Conservation (phyloP, 2,329 filamentous ascomycete species). For the Ascochyta lentis region DNA sequence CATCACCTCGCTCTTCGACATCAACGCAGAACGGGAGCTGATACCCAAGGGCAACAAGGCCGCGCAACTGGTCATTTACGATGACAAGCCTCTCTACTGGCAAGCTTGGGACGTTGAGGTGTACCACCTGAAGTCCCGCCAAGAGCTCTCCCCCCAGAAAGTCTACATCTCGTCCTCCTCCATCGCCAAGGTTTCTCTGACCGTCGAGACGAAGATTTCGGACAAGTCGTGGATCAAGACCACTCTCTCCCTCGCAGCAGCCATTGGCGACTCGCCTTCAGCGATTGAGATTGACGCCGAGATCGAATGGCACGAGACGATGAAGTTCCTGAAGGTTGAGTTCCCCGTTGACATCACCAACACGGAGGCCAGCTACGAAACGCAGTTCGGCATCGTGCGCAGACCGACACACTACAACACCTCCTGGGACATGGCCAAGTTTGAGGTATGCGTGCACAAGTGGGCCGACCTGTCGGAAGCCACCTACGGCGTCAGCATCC, state of each 20-base stretch:
- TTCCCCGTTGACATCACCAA: slow-evolving; percentile 93
- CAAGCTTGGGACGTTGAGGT: slow-evolving; percentile 99
- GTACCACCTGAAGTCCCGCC: slow-evolving; percentile 86
- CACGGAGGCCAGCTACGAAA: slow-evolving; percentile 93
- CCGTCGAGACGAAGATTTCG: slow-evolving; percentile 86
- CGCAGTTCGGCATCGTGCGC: slow-evolving; percentile 86
- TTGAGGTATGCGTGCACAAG: slow-evolving; percentile 95
- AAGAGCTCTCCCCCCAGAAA: slow-evolving; percentile 72
- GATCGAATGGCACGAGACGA: slow-evolving; percentile 96
- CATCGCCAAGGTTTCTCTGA: slow-evolving; percentile 78
- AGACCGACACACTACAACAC: slow-evolving; percentile 98
- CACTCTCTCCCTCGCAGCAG: slow-evolving; percentile 78
- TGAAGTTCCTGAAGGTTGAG: slow-evolving; percentile 98
- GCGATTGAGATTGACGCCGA: slow-evolving; percentile 81
- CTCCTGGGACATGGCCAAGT: slow-evolving; percentile 96
- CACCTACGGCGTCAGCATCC: slow-evolving; percentile 86
- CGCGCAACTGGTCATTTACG: slow-evolving; percentile 92
- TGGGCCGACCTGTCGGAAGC: slow-evolving; percentile 90
- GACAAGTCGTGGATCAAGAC: slow-evolving; percentile 85
- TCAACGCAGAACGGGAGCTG: slow-evolving; percentile 74
- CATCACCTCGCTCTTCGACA: slow-evolving; percentile 86
- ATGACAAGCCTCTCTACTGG: slow-evolving; percentile 97
- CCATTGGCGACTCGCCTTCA: slow-evolving; percentile 68
- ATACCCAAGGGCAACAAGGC: slow-evolving; percentile 76
- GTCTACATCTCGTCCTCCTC: slow-evolving; percentile 75